Percentiles rank a stretch among this genome's conserved stretches.
Conservation (phyloP, 192 early-diverging fungal genomes). For the Mortierella hygrophila region DNA sequence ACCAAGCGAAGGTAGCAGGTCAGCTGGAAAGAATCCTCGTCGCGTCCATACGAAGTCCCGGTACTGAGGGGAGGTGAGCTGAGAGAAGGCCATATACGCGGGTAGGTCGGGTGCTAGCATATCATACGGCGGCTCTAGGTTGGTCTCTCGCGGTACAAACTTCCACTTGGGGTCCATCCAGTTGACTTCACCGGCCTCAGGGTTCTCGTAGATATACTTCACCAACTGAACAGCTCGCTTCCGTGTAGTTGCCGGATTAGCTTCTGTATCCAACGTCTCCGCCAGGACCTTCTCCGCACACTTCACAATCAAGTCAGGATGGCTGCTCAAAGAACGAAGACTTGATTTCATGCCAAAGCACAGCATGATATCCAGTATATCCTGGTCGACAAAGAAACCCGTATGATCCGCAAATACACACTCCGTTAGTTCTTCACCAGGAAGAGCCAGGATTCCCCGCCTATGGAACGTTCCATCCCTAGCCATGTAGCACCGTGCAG, state of each 20-base stretch:
- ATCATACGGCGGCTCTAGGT: neutral
- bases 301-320: neutral
- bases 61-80: neutral
- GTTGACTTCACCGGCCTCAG: neutral
- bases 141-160: slow-evolving; percentile 16
- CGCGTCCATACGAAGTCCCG: slow-evolving; percentile 31
- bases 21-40: slow-evolving; percentile 25
- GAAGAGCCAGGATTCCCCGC: neutral
- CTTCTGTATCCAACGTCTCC: neutral
- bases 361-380: neutral
- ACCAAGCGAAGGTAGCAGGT: neutral
- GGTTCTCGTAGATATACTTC: slow-evolving; percentile 14
- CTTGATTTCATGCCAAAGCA: too few relatives aligned
- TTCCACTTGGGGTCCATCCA: slow-evolving; percentile 40
- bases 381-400: neutral
- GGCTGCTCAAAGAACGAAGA: too few relatives aligned
- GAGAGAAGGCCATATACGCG: slow-evolving; percentile 21
- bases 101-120: neutral
- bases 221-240: neutral
- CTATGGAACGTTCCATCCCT: neutral
- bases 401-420: neutral
- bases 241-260: neutral
- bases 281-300: slow-evolving; percentile 15
- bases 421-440: neutral
- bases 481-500: neutral